phyloP scores from a whole-genome alignment of 2,329 filamentous ascomycete genomes.

The Magnaporthiopsis rhizophila region DNA sequence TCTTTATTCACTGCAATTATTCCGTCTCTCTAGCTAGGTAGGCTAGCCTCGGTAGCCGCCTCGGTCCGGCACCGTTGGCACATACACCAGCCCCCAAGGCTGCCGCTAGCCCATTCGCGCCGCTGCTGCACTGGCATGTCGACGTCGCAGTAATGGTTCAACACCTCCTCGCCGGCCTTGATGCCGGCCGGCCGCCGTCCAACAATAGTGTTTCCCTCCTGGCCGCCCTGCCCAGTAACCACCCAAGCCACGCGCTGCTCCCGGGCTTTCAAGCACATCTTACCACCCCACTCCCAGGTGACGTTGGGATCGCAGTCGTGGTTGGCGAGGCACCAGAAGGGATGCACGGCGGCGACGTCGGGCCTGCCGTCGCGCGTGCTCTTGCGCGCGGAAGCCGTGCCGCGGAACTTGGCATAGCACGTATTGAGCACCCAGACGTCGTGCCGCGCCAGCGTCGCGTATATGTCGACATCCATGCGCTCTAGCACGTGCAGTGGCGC shows the following conservation, averaged over 20 bases:
- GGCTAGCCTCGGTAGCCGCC: slow-evolving; percentile 28
- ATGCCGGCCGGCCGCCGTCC: slow-evolving; percentile 48
- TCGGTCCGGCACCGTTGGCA: slow-evolving; percentile 77
- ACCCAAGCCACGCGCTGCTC: slow-evolving; percentile 45
- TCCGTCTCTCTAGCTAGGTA: not conserved
- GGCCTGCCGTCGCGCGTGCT: slow-evolving; percentile 70
- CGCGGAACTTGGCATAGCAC: slow-evolving; percentile 85
- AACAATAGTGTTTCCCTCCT: not conserved
- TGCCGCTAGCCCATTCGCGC: slow-evolving; percentile 81
- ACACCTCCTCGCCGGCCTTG: slow-evolving; percentile 70
- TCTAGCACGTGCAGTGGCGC: slow-evolving; percentile 70
- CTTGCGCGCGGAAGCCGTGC: slow-evolving; percentile 80
- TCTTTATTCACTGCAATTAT: not conserved
- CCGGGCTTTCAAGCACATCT: slow-evolving; percentile 62
- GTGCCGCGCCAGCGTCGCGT: slow-evolving; percentile 46
- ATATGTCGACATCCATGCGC: slow-evolving; percentile 79
- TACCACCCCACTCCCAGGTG: slow-evolving; percentile 83
- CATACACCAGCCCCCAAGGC: slow-evolving; percentile 81
- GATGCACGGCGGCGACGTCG: slow-evolving; percentile 88
- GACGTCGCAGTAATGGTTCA: slow-evolving; percentile 94
- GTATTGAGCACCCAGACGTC: slow-evolving; percentile 86
- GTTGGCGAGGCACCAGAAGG: slow-evolving; percentile 93
- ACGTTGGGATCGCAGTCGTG: slow-evolving; percentile 96
- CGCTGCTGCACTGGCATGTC: slow-evolving; percentile 68
- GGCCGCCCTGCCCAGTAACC: not conserved